Evolutionary conservation across 2,329 filamentous ascomycete species (phyloP).

Genomic region (Seiridium cupressi): DNA sequence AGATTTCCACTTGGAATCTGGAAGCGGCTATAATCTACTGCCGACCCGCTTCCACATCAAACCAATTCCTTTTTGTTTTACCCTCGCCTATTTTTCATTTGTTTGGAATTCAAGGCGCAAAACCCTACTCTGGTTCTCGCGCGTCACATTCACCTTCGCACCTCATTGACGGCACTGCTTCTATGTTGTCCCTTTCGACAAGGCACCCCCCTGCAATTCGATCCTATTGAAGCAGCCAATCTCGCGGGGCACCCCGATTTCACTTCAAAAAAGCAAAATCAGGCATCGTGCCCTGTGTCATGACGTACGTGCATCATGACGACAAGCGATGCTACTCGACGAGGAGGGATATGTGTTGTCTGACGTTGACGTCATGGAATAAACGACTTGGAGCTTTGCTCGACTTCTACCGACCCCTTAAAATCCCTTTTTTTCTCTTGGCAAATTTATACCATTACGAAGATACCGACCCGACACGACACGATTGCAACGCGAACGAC

Average conservation of each 20-base stretch:
- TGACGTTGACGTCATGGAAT: no score
- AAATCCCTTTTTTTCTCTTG: background rate
- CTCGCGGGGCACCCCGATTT: no score
- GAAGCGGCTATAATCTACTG: background rate
- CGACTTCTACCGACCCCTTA: background rate
- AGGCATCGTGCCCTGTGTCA: no score
- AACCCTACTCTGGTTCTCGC: background rate
- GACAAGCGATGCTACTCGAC: no score
- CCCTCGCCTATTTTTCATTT: background rate
- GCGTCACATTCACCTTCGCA: background rate
- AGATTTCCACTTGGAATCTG: background rate
- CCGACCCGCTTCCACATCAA: background rate
- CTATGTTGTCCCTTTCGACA: no score
- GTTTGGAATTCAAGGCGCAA: background rate
- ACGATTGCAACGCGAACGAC: slow-evolving; percentile 5
- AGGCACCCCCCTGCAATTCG: no score
- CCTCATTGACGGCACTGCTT: background rate
- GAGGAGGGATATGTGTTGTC: no score
- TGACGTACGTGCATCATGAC: no score
- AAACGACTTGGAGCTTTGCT: background rate
- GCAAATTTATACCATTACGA: background rate
- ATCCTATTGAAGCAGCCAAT: no score
- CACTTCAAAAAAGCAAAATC: no score
- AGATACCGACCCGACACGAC: slow-evolving; percentile 1
- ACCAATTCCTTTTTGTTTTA: background rate